Percentiles rank a stretch among this genome's conserved stretches.
Evolutionary conservation across 106 monocot species (phyloP).

Genomic region (Amphibolis antarctica): DNA sequence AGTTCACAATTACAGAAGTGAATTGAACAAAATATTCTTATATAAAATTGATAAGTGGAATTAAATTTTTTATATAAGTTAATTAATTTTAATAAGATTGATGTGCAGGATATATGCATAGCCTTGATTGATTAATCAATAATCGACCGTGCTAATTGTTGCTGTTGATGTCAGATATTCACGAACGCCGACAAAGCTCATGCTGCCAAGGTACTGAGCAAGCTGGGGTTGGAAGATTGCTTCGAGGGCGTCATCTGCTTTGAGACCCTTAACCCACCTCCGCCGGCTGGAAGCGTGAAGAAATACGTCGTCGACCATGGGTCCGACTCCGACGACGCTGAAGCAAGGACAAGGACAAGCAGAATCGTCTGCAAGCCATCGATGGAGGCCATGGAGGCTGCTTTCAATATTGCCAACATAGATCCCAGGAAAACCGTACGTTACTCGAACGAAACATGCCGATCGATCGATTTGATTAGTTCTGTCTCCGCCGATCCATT

Average conservation of each 20-base stretch:
- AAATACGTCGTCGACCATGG: background rate
- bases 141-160: too few relatives aligned
- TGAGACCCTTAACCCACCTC: conserved; percentile 62
- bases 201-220: conserved; percentile 41
- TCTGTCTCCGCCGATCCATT: too few relatives aligned
- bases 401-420: conserved; percentile 48
- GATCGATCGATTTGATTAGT: too few relatives aligned
- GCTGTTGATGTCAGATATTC: conserved; percentile 85
- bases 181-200: conserved; percentile 79
- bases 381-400: conserved; percentile 59
- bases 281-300: background rate
- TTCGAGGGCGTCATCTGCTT: conserved; percentile 87
- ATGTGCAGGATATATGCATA: too few relatives aligned
- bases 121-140: too few relatives aligned
- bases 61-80: too few relatives aligned
- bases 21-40: too few relatives aligned
- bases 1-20: too few relatives aligned
- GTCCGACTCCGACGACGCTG: background rate
- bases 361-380: conserved; percentile 69
- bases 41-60: too few relatives aligned
- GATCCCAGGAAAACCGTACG: conserved; percentile 66
- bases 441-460: background rate
- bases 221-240: conserved; percentile 75
- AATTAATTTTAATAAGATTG: too few relatives aligned
- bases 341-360: background rate